Conservation (phyloP, 164 flowering plant genomes). For the Kingdonia uniflora region DNA sequence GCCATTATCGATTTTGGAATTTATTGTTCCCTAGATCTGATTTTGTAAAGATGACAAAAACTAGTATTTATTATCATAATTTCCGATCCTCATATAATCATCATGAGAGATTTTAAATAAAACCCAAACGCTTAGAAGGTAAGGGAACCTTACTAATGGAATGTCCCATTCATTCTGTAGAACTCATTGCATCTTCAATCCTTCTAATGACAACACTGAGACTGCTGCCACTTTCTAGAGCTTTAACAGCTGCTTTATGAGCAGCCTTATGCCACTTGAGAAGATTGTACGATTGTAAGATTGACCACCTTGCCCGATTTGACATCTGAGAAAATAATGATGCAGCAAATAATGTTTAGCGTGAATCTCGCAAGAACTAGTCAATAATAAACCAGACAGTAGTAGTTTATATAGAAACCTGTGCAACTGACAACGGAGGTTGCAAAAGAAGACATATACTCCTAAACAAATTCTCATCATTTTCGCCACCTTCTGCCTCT, state of each 20-base stretch:
- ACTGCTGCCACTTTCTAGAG: conserved; percentile 63
- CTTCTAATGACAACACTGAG: conserved; percentile 61
- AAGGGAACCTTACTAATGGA: too few relatives aligned
- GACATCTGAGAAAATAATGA: conserved; percentile 52
- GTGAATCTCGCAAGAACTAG: too few relatives aligned
- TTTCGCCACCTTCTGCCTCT: conserved; percentile 97
- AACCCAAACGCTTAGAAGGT: too few relatives aligned
- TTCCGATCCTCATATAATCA: too few relatives aligned
- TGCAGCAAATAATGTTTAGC: neutral
- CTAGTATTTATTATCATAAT: too few relatives aligned
- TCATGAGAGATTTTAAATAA: too few relatives aligned
- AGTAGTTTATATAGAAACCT: conserved; percentile 31
- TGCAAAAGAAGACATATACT: conserved; percentile 64
- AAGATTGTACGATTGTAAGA: conserved; percentile 83
- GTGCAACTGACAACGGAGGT: conserved; percentile 70
- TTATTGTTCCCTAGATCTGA: too few relatives aligned
- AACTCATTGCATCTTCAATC: conserved; percentile 73
- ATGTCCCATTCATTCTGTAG: too few relatives aligned
- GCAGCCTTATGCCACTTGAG: conserved; percentile 84
- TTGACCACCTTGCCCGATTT: conserved; percentile 96
- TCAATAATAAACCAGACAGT: neutral
- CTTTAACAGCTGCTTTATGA: conserved; percentile 76
- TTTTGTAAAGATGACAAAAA: too few relatives aligned
- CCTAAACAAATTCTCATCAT: conserved; percentile 87
- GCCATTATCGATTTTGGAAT: too few relatives aligned